Percentiles rank a stretch among this genome's conserved stretches.
Evolutionary conservation across 2,329 filamentous ascomycete species (phyloP).

Genomic region (Neofusicoccum cordaticola): DNA sequence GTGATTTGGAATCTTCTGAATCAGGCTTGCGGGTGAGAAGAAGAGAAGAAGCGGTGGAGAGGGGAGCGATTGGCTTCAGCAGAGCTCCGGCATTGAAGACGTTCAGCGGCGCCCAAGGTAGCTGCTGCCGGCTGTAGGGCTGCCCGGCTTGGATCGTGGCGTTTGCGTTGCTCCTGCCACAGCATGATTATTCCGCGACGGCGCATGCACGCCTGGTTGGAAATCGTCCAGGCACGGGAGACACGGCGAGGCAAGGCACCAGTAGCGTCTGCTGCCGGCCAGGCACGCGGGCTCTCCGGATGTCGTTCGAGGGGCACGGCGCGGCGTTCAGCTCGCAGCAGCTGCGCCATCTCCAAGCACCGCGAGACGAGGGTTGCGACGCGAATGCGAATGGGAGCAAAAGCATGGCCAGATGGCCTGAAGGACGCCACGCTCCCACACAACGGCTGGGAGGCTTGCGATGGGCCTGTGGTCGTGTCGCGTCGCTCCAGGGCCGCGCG

Average conservation of each 20-base stretch:
- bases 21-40: constrained; percentile 12
- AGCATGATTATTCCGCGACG: constrained; percentile 1
- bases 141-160: not conserved
- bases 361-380: not conserved
- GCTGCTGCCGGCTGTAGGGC: constrained; percentile 9
- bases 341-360: not conserved
- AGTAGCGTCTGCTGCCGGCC: not conserved
- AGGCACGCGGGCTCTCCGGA: not conserved
- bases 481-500: constrained; percentile 3
- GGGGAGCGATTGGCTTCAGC: not conserved
- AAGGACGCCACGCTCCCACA: not conserved
- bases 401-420: not conserved
- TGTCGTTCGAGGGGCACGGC: not conserved
- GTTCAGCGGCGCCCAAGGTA: not conserved
- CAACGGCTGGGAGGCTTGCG: not conserved
- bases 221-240: not conserved
- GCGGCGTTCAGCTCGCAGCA: not conserved
- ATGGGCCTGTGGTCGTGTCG: constrained; percentile 1
- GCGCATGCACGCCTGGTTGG: not conserved
- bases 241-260: not conserved
- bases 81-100: not conserved
- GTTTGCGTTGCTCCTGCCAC: constrained; percentile 11
- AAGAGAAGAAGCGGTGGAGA: constrained; percentile 11
- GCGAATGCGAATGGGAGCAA: constrained; percentile 2
- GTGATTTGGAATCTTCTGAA: constrained; percentile 9